phyloP scores from a whole-genome alignment of 2,329 filamentous ascomycete genomes.

The Verticillium nonalfalfae region DNA sequence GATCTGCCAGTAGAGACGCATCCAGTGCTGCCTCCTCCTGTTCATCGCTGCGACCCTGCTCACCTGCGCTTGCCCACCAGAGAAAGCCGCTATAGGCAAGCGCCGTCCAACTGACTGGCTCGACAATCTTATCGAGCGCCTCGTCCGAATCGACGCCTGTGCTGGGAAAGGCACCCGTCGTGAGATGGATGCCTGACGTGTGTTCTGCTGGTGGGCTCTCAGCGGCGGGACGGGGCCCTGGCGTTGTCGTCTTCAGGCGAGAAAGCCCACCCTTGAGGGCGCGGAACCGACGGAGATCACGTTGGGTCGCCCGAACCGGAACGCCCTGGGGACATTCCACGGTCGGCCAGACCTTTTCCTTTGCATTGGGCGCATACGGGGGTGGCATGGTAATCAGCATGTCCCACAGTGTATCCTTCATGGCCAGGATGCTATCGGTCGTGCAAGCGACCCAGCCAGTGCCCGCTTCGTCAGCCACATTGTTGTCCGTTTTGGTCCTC shows the following conservation, averaged over 20 bases:
- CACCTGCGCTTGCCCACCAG: slow-evolving; percentile 85
- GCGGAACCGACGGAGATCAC: slow-evolving; percentile 77
- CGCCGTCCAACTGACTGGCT: slow-evolving; percentile 62
- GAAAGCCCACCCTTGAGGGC: slow-evolving; percentile 59
- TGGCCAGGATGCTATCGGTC: slow-evolving; percentile 84
- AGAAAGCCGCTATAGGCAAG: slow-evolving; percentile 79
- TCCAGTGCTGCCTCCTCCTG: slow-evolving; percentile 52
- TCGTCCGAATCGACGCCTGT: slow-evolving; percentile 34
- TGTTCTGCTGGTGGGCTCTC: background rate
- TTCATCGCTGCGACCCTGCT: slow-evolving; percentile 57
- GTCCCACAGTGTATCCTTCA: slow-evolving; percentile 85
- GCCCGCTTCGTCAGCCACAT: slow-evolving; percentile 38
- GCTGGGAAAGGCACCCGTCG: slow-evolving; percentile 7
- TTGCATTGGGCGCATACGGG: slow-evolving; percentile 48
- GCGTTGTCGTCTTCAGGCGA: slow-evolving; percentile 27
- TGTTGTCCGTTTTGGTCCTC: slow-evolving; percentile 21
- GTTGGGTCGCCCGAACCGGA: slow-evolving; percentile 77
- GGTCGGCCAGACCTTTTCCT: slow-evolving; percentile 65
- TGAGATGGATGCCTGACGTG: slow-evolving; percentile 9
- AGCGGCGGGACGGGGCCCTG: background rate
- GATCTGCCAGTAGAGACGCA: slow-evolving; percentile 46
- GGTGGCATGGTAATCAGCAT: slow-evolving; percentile 78
- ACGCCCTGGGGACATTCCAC: slow-evolving; percentile 61
- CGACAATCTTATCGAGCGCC: slow-evolving; percentile 48
- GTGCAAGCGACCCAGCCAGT: slow-evolving; percentile 90